These are phyloP conservation scores for Mucuna pruriens DNA, from an alignment of 306 rosid genomes.

Conservation along the genomic window DNA sequence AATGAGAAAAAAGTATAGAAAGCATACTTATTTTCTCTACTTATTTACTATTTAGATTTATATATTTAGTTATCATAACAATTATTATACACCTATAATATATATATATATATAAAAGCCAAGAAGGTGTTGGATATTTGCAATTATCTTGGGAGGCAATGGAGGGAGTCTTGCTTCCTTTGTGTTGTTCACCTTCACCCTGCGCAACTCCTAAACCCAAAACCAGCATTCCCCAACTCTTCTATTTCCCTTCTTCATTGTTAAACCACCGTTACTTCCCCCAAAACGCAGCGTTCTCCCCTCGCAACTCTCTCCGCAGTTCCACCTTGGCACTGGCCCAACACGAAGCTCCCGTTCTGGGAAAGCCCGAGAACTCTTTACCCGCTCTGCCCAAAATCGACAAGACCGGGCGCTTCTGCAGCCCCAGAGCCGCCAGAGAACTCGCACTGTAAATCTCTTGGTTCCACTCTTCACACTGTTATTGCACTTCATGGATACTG, in stretches of 20 bases:
- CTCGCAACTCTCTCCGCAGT: conserved; percentile 48
- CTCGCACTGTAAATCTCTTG: conserved; percentile 71
- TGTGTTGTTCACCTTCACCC: conserved; percentile 38
- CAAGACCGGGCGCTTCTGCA: conserved; percentile 80
- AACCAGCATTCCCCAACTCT: conserved; percentile 22
- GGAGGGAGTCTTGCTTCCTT: conserved; percentile 47
- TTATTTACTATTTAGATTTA: too few species aligned
- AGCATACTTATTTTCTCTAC: too few species aligned
- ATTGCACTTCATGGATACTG: background rate
- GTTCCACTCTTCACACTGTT: background rate
- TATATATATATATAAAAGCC: too few species aligned
- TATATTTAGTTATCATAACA: too few species aligned
- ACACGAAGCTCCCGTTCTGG: conserved; percentile 39
- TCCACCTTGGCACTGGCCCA: conserved; percentile 47
- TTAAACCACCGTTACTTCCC: conserved; percentile 4
- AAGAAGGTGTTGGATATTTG: background rate
- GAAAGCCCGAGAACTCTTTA: conserved; percentile 11
- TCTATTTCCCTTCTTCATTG: conserved; percentile 26
- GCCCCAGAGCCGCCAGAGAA: conserved; percentile 96
- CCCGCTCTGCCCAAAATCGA: conserved; percentile 73
- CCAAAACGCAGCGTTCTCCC: conserved; percentile 19
- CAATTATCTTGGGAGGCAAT: conserved; percentile 27
- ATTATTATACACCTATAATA: too few species aligned
- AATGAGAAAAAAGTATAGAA: too few species aligned
- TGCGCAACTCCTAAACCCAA: conserved; percentile 27